A percentile compares a stretch with the other conserved stretches of the same genome.
phyloP scores from a whole-genome alignment of 768 basidiomycete species.

The Pleurotus cornucopiae region DNA sequence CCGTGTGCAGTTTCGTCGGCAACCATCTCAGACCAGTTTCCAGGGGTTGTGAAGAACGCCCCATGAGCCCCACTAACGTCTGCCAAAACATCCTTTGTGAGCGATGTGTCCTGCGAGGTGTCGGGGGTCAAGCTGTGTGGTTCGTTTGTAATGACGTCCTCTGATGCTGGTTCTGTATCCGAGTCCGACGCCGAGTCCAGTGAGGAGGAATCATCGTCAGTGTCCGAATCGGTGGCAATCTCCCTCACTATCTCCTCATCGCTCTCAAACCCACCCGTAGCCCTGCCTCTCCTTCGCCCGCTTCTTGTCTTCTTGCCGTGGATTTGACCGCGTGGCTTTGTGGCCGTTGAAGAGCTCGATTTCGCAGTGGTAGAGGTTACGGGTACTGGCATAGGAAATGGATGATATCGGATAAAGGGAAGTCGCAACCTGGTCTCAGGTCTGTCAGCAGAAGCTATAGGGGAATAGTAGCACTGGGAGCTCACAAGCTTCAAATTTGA shows the following conservation, averaged over 20 bases:
- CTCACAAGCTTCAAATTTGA: background rate
- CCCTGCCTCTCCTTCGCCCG: constrained; percentile 62
- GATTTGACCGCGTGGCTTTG: constrained; percentile 29
- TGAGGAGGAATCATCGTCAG: constrained; percentile 58
- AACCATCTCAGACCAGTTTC: constrained; percentile 85
- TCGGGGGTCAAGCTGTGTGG: constrained; percentile 61
- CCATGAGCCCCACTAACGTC: constrained; percentile 27
- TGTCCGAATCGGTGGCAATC: constrained; percentile 61
- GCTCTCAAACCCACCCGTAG: constrained; percentile 53
- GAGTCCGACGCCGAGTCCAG: constrained; percentile 61
- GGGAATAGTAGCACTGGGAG: constrained; percentile 4
- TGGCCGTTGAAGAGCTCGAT: constrained; percentile 22
- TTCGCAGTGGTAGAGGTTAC: constrained; percentile 29
- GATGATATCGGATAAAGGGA: background rate
- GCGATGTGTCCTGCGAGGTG: constrained; percentile 46
- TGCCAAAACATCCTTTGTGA: constrained; percentile 22
- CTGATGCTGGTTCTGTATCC: constrained; percentile 66
- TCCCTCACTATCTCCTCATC: constrained; percentile 80
- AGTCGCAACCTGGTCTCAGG: constrained; percentile 9
- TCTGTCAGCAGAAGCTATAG: constrained; percentile 2
- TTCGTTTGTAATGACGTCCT: constrained; percentile 49
- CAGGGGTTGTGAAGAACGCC: constrained; percentile 51
- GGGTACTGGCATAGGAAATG: constrained; percentile 18
- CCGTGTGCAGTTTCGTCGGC: constrained; percentile 64
- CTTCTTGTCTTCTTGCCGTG: constrained; percentile 38